These are phyloP conservation scores for Kodamaea plutei DNA, from an alignment of 1,139 yeast genomes.

Conservation along the genomic window DNA sequence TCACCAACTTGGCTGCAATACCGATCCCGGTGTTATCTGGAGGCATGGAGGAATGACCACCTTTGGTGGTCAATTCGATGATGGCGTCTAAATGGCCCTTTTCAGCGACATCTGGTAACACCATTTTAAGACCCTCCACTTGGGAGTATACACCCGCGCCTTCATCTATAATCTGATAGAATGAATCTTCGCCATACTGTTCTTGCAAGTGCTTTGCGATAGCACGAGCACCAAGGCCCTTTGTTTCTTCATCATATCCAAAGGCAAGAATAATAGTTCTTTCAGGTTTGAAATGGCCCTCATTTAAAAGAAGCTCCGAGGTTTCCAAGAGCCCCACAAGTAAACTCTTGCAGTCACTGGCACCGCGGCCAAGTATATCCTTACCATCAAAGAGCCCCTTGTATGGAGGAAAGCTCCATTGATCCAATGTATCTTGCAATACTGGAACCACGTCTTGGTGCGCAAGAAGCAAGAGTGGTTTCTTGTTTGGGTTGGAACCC, in stretches of 20 bases:
- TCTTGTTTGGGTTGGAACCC: slow-evolving; percentile 23
- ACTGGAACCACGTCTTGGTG: slow-evolving; percentile 54
- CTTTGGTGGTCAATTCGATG: slow-evolving; percentile 39
- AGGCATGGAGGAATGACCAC: slow-evolving; percentile 49
- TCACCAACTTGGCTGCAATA: slow-evolving; percentile 37
- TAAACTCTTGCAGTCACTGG: slow-evolving; percentile 44
- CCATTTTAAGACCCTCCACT: slow-evolving; percentile 44
- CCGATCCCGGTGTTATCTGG: slow-evolving; percentile 49
- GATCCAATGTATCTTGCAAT: slow-evolving; percentile 32
- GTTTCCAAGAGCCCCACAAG: slow-evolving; percentile 41
- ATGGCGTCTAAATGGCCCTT: slow-evolving; percentile 41
- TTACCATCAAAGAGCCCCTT: slow-evolving; percentile 40
- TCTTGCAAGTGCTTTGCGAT: slow-evolving; percentile 28
- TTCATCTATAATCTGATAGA: slow-evolving; percentile 44
- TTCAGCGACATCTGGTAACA: slow-evolving; percentile 52
- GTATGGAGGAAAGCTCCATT: slow-evolving; percentile 45
- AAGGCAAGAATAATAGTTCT: slow-evolving; percentile 42
- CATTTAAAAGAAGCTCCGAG: slow-evolving; percentile 35
- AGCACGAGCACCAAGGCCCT: slow-evolving; percentile 34
- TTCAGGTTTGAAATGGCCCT: slow-evolving; percentile 32
- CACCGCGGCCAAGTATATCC: slow-evolving; percentile 43
- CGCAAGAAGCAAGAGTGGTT: slow-evolving; percentile 43
- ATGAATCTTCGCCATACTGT: slow-evolving; percentile 37
- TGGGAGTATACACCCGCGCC: slow-evolving; percentile 34
- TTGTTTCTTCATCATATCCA: slow-evolving; percentile 49